Evolutionary conservation across 2,329 filamentous ascomycete species (phyloP), one percentile per base, ranked within the genome.

Genomic region (Aspergillus candidus): DNA sequence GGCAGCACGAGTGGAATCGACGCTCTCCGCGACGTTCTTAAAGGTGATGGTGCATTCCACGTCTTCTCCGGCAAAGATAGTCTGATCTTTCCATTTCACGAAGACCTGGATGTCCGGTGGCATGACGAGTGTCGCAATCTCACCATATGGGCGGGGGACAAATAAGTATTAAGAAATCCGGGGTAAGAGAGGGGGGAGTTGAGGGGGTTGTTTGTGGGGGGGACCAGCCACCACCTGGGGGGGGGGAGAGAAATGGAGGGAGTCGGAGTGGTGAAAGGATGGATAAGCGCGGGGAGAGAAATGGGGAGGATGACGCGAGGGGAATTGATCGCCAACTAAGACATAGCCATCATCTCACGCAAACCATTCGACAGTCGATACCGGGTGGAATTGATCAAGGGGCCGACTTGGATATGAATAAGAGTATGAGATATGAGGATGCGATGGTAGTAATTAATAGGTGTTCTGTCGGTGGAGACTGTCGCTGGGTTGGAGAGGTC

Each of bases 41-140:
- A 98, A 98, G 40, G 88, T 96, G 66, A 98, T 94, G 55, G 84
- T 89, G 70, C 93, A 97, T 71, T 90, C 87, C 61, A 97, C 80
- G 62, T 95, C 86, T 74, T 98, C 93, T 68, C 93, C 93, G 45
- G 93, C 88, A 71, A 97, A 98, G 59, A 98, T 88, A 50, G 87
- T 90, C 67, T 91, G 83, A 63, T 94, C 87, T 66, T 88, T 85
- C 86, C 91, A 98, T 72, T 84, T 83, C 67, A 98, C 88, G 67
- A 91, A 95, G 69, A 96, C 91, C 67, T 90, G 86, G 65, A 98
- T 88, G 73, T 94, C 91, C 70, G 76, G 79, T 63, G 72, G 70
- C 66, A 74, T 73, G 50, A 63, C 63, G 63, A 60, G 50, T 38
- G 52, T 50, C 49, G 55, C 50, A 45, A 46, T 40, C 50, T 61